Conservation (phyloP, 345 rosid species). For the Garcia nutans region DNA sequence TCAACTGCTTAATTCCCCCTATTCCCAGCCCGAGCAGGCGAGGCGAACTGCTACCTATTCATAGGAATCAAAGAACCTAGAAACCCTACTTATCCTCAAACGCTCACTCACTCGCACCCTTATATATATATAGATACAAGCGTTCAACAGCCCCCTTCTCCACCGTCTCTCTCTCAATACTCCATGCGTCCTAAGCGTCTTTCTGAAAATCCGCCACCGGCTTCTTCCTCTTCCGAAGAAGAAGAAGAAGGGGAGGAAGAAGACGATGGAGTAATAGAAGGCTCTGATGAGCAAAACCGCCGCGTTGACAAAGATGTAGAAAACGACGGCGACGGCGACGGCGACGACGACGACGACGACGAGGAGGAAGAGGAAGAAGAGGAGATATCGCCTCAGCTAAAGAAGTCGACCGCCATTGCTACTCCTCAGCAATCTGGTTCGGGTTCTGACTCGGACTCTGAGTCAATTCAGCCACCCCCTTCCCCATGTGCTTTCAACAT, state of each 20-base stretch:
- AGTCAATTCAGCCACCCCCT: conserved; percentile 28
- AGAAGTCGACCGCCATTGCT: neutral
- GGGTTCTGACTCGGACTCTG: conserved; percentile 34
- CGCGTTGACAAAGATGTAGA: neutral
- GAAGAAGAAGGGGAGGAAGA: conserved; percentile 20
- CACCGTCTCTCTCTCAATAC: too few relatives aligned
- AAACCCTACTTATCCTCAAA: neutral
- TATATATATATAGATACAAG: neutral
- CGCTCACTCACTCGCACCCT: neutral
- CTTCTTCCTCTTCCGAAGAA: conserved; percentile 38
- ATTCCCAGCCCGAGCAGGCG: too few relatives aligned
- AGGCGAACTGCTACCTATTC: too few relatives aligned
- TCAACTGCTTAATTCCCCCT: too few relatives aligned
- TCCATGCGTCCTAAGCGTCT: conserved; percentile 33
- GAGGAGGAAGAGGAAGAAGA: neutral
- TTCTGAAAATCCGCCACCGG: conserved; percentile 31
- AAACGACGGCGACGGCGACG: neutral
- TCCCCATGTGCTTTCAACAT: conserved; percentile 26
- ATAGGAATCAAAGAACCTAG: neutral
- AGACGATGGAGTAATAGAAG: conserved; percentile 6
- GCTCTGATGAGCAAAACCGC: conserved; percentile 11
- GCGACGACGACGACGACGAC: neutral
- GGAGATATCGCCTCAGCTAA: neutral
- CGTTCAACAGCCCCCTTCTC: too few relatives aligned
- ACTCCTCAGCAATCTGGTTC: conserved; percentile 28